A percentile compares a stretch with the other conserved stretches of the same genome.
phyloP scores from a whole-genome alignment of 1,139 yeast species.

The Candida smagusa region DNA sequence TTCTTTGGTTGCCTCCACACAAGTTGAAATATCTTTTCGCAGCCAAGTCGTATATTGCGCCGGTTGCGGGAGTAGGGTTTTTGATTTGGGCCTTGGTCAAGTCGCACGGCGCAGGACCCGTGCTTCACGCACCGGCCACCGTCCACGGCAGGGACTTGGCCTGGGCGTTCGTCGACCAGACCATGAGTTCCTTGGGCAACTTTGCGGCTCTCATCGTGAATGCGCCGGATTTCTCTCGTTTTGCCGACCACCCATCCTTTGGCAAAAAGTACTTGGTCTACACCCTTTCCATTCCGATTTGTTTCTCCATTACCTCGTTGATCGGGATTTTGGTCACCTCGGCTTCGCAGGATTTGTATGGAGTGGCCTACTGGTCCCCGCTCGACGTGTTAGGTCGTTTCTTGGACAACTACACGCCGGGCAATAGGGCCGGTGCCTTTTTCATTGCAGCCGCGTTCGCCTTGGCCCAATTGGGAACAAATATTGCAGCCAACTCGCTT shows the following conservation, averaged over 20 bases:
- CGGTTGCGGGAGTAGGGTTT: constrained; percentile 77
- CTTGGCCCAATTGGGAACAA: constrained; percentile 87
- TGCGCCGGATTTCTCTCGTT: constrained; percentile 88
- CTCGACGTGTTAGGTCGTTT: constrained; percentile 69
- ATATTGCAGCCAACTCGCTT: constrained; percentile 83
- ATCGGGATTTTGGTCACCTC: constrained; percentile 87
- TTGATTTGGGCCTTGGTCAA: constrained; percentile 77
- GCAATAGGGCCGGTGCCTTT: constrained; percentile 84
- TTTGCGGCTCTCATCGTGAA: constrained; percentile 85
- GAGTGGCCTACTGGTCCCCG: constrained; percentile 80
- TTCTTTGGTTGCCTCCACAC: constrained; percentile 79
- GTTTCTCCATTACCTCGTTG: constrained; percentile 77
- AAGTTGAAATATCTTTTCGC: constrained; percentile 78
- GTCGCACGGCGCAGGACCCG: constrained; percentile 73
- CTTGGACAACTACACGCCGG: constrained; percentile 55
- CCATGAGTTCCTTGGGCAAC: constrained; percentile 78
- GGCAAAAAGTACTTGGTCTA: constrained; percentile 43
- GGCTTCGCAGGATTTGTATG: constrained; percentile 69
- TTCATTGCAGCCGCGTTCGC: constrained; percentile 75
- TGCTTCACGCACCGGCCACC: constrained; percentile 48
- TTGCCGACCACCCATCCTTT: constrained; percentile 52
- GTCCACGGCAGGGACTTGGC: constrained; percentile 60
- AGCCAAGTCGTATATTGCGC: constrained; percentile 70
- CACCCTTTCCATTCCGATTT: constrained; percentile 65
- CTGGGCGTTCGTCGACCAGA: constrained; percentile 80